These are phyloP conservation scores for Lolium perenne DNA, from an alignment of 176 grass and related monocot species.

Conservation along the genomic window DNA sequence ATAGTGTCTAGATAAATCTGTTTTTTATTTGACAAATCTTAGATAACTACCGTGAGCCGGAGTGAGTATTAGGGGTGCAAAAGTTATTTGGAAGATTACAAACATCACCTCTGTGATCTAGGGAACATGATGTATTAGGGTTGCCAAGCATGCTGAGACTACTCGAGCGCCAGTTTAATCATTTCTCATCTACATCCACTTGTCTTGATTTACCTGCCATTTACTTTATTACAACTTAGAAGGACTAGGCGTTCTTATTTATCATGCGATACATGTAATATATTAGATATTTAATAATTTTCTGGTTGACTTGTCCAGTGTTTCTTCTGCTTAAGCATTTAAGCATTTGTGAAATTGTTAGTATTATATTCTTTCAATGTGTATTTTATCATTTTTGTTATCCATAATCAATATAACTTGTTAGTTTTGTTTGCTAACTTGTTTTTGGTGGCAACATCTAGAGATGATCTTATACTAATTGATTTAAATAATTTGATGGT, in stretches of 20 bases:
- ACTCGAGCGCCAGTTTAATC: slow-evolving; percentile 1
- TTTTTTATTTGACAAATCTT: no score
- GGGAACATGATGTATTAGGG: not conserved
- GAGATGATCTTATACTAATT: slow-evolving; percentile 22
- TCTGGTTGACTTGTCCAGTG: not conserved
- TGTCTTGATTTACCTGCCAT: no score
- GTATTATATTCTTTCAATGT: not conserved
- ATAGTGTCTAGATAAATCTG: no score
- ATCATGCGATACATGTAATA: not conserved
- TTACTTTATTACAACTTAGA: no score
- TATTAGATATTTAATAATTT: not conserved
- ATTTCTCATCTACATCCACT: not conserved
- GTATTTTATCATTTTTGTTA: not conserved
- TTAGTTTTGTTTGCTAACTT: not conserved
- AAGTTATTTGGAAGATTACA: not conserved
- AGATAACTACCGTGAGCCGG: no score
- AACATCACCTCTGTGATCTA: not conserved
- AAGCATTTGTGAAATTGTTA: not conserved
- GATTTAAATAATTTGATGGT: slow-evolving; percentile 20
- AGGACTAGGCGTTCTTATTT: slow-evolving; percentile 11
- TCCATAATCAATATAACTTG: not conserved
- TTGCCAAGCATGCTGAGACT: not conserved
- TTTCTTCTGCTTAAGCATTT: not conserved
- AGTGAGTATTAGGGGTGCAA: not conserved
- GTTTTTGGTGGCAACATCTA: slow-evolving; percentile 18